These are phyloP conservation scores for Aschersonia sp. DNA, from an alignment of 2,329 filamentous ascomycete species.

Conservation along the genomic window DNA sequence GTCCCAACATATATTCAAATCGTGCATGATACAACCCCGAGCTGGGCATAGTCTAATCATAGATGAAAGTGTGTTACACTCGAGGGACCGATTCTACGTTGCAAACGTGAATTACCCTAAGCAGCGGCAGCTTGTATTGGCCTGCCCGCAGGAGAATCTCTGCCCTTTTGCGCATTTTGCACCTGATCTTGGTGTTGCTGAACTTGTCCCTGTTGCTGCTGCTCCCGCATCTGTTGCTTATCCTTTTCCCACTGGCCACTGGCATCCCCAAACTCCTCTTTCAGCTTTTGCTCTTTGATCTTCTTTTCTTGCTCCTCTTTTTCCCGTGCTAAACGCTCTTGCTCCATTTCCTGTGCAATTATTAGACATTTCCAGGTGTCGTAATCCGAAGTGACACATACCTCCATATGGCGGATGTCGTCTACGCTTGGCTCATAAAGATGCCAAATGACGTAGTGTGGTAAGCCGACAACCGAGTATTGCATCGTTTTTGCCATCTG, in stretches of 20 bases:
- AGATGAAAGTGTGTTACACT: no score
- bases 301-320: constrained; percentile 54
- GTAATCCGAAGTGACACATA: constrained; percentile 16
- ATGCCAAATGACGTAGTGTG: constrained; percentile 99
- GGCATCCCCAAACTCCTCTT: constrained; percentile 65
- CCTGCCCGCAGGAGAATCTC: background rate
- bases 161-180: background rate
- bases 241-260: constrained; percentile 81
- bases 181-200: background rate
- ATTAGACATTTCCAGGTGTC: background rate
- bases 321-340: constrained; percentile 66
- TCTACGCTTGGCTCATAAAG: constrained; percentile 98
- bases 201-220: constrained; percentile 2
- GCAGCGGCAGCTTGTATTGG: background rate
- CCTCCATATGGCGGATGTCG: constrained; percentile 92
- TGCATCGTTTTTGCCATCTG: constrained; percentile 96
- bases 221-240: constrained; percentile 60
- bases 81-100: no score
- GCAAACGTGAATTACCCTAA: no score
- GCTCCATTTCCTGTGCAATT: constrained; percentile 69
- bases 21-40: no score
- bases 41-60: no score
- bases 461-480: constrained; percentile 86
- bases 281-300: constrained; percentile 57
- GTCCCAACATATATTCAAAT: no score